Base-by-base conservation (phyloP, 306 rosid genomes). In the Acmispon strigosus region DNA sequence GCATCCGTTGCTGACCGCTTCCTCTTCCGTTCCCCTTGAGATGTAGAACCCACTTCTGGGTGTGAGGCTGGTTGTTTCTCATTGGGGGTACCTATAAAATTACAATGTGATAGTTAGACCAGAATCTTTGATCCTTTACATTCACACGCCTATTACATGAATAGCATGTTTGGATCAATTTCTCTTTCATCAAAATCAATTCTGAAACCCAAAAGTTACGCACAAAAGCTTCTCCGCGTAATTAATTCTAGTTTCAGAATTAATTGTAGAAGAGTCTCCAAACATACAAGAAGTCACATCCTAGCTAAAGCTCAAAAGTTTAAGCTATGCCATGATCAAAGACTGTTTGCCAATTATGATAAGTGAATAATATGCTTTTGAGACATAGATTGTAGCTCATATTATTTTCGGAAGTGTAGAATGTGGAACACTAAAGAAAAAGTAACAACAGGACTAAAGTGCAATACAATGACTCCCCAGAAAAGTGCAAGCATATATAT, bases 1-100 rank as follows among this genome's bases (percentile, higher is more conserved):
- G 63, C 88, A 2, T 89, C 96, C 0, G 59, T 14, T 44, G 87
- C 69, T 6, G 65, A 65, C 12, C 92, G 83, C 76, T 85, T 91
- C 78, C 99, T 83, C 87, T 94, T 94, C 14, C 86, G 79, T 74
- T 72, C 86, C 41, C 87, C 92, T 58, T 89, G 89, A 57, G 97
- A 89, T 6, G 96, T 86, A 14, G 97, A 85, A 60, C 96, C 97
- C 16, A 62, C 55, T 81, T 87, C 97, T 0, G 88, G 92, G 79
- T 87, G 82, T 36, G 82, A 29, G 19, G 84, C 70, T 14, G 87
- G 82, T 19, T 75, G 88, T 82, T 84, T 87, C 75, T 83, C 94
- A 37, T 77, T 80, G 57, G 76, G 47, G 19, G 57, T 77, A 67
- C 91, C 96, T 85, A 80, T 2, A 81, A 49, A 73, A 18, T 43